Evolutionary conservation across 176 grass and related monocot species (phyloP), one percentile per base, ranked within the genome.

Genomic region (Aegilops umbellulata): DNA sequence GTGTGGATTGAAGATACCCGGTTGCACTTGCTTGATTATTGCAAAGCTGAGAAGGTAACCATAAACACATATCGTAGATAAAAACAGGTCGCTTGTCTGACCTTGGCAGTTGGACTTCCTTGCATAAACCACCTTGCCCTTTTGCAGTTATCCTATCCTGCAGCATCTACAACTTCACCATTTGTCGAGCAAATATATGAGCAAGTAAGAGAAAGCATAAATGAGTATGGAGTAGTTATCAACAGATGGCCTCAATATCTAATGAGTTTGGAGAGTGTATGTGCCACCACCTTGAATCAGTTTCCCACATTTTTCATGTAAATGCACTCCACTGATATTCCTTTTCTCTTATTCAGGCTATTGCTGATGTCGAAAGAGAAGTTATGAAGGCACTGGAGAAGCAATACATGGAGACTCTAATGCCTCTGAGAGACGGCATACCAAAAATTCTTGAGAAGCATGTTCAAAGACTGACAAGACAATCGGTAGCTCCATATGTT

Each of bases 181-280:
- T 94, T 92, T 74, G 90, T 92, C 1, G 96, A 95, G 82, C 89
- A 91, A 65, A 94, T 95, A 77, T 98, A 95, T 61, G 90, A 95
- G 69, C 88, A 94, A 84, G 95, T 98, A 74, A 94, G 82, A 87
- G 90, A 95, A 76, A 87, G 88, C 74, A 95, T 98, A 88, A 89
- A 82, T 69, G 96, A 95, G 83, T 92, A 94, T 57, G 91, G 91
- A 46, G 93, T 98, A 67, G 93, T 98, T 82, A 98, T 95, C 80
- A 95, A 90, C 68, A 92, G 96, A 89, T 98, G 96, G 93, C 96
- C 96, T 84, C 90, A 94, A 35, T 98, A 95, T 86, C 86, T 95
- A 65, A 81, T 98, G 88, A 88, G 70, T 73, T 85, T 98, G 84
- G 96, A 98, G 85, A 89, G 83, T 84, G 96, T 98, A 84, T 80